Evolutionary conservation across 768 basidiomycete genomes (phyloP).

Genomic region (Pisolithus albus): DNA sequence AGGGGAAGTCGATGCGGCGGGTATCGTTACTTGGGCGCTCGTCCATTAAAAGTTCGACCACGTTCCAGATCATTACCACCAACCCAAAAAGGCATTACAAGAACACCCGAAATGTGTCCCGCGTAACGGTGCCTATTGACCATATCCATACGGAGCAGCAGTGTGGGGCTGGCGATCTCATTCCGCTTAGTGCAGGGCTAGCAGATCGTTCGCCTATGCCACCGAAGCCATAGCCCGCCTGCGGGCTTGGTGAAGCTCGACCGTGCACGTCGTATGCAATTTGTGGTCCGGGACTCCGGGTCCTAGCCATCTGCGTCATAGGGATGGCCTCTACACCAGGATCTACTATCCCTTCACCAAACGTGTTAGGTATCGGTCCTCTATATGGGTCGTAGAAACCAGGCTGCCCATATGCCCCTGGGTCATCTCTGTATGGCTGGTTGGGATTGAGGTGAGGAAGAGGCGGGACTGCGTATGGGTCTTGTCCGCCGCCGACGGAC

Average conservation of each 20-base stretch:
- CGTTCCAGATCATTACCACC: conserved; percentile 10
- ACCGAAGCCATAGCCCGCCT: conserved; percentile 34
- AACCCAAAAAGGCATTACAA: neutral
- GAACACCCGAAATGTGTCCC: neutral
- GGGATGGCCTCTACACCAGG: conserved; percentile 56
- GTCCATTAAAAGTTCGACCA: conserved; percentile 9
- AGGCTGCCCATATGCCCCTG: conserved; percentile 32
- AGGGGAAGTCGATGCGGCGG: conserved; percentile 7
- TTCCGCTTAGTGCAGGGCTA: conserved; percentile 23
- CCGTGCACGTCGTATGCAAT: conserved; percentile 32
- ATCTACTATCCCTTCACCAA: conserved; percentile 36
- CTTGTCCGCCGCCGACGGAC: conserved; percentile 35
- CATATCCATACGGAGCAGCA: conserved; percentile 36
- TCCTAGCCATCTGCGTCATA: conserved; percentile 59
- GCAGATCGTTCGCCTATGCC: conserved; percentile 22
- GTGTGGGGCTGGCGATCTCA: conserved; percentile 43
- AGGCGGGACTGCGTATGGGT: conserved; percentile 81
- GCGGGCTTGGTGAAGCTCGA: conserved; percentile 36
- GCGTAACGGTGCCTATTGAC: conserved; percentile 16
- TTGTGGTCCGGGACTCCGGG: conserved; percentile 37
- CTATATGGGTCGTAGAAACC: conserved; percentile 77
- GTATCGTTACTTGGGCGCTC: conserved; percentile 10
- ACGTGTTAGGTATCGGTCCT: conserved; percentile 63
- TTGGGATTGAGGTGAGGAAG: conserved; percentile 76
- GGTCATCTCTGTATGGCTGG: conserved; percentile 71